phyloP scores from a whole-genome alignment of 1,284 basidiomycete genomes.

The Trichosporon ovoides region DNA sequence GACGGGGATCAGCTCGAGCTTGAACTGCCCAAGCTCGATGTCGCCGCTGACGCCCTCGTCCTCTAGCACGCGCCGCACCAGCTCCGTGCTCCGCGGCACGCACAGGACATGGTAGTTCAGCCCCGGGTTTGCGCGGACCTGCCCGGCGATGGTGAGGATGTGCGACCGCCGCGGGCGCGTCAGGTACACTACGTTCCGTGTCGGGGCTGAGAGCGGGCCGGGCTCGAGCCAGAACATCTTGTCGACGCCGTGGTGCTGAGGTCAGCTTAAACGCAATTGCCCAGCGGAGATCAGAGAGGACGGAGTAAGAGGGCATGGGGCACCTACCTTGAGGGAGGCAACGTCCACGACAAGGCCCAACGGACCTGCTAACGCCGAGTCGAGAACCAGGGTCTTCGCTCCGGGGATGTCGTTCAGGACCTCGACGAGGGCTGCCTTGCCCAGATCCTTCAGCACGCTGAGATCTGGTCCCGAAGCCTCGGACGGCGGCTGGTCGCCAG shows the following conservation, averaged over 20 bases:
- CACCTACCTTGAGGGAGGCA: slow-evolving; percentile 72
- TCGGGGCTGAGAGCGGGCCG: slow-evolving; percentile 73
- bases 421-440: slow-evolving; percentile 68
- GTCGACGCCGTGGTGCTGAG: slow-evolving; percentile 92
- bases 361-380: slow-evolving; percentile 80
- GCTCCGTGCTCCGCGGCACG: slow-evolving; percentile 78
- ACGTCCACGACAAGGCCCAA: slow-evolving; percentile 91
- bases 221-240: slow-evolving; percentile 99
- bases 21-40: slow-evolving; percentile 65
- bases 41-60: slow-evolving; percentile 90
- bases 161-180: slow-evolving; percentile 80
- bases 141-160: slow-evolving; percentile 77
- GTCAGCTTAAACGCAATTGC: too few species aligned
- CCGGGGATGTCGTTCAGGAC: slow-evolving; percentile 87
- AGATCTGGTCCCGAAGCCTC: slow-evolving; percentile 56
- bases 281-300: too few species aligned
- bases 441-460: slow-evolving; percentile 66
- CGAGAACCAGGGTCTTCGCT: slow-evolving; percentile 90
- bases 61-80: slow-evolving; percentile 76
- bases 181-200: slow-evolving; percentile 88
- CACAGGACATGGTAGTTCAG: slow-evolving; percentile 77
- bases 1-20: slow-evolving; percentile 86
- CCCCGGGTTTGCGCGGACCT: slow-evolving; percentile 19
- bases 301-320: too few species aligned
- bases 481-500: slow-evolving; percentile 28